Evolutionary conservation across 2,329 filamentous ascomycete genomes (phyloP), one percentile per base, ranked within the genome.

Genomic region (Grosmannia clavigera): DNA sequence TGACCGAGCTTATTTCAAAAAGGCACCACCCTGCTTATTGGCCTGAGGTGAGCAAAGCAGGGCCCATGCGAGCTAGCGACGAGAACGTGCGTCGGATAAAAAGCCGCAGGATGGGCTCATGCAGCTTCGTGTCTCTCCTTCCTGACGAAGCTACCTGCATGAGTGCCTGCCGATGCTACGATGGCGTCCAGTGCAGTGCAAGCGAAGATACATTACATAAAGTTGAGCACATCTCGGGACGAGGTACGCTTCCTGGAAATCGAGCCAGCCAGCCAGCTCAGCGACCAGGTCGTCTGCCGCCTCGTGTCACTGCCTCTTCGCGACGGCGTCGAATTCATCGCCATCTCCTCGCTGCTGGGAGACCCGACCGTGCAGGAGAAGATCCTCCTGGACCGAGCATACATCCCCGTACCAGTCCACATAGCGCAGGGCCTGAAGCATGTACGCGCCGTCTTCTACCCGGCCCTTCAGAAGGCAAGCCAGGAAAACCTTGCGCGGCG

Each of bases 181-280:
- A 56, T 57, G 40, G 40, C 55, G 2, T 27, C 55, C 25, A 50
- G 33, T 29, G 48, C 16, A 7, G 5, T 33, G 6, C 55, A 43
- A 22, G 27, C 55, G 29, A n/a, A 27, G 16, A 57, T 57, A 33
- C 40, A 48, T 27, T 57, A 57, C 38, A n/a, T 43, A 33, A 31
- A 27, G 29, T 29, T 57, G 25, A 57, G 29, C 43, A 22, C 55
- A 5, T 57, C 55, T 6, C 40, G 55, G 22, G 43, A 57, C 10
- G 55, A 57, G 27, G 55, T 57, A 2, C 55, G 55, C 55, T 57
- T 57, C 29, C 55, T 57, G 3, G 55, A 57, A 16, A 57, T 57
- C n/a, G 55, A 57, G 10, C 55, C 14, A 1, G 38, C 55, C 27
- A 27, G 3, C 27, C 25, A 22, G 4, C 14, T 48, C 55, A 35